Percentiles rank a stretch among this genome's conserved stretches.
These are phyloP conservation scores for Dichotomocladium elegans DNA, from an alignment of 371 early-diverging fungal species.

Conservation along the genomic window DNA sequence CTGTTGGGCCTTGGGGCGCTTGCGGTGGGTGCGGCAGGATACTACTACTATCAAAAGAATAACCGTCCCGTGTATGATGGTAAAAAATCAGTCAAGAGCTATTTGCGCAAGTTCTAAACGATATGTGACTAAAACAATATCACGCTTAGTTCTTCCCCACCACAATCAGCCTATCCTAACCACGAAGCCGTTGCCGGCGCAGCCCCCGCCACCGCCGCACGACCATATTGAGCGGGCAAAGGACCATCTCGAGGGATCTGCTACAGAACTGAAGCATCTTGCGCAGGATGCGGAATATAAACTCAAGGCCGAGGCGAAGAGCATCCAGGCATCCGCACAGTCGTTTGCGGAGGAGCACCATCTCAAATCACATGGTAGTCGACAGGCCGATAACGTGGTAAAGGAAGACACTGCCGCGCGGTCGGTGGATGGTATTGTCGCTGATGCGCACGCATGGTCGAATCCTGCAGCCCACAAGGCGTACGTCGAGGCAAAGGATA, in stretches of 20 bases:
- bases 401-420: not conserved
- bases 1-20: not conserved
- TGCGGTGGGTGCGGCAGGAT: conserved; percentile 13
- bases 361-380: conserved; percentile 22
- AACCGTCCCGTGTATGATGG: not conserved
- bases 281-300: conserved; percentile 13
- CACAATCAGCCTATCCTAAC: not conserved
- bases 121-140: too few relatives aligned
- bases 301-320: conserved; percentile 1
- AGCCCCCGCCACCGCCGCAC: not conserved
- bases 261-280: conserved; percentile 7
- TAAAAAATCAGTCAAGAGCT: not conserved
- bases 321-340: conserved; percentile 6
- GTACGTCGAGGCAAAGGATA: conserved; percentile 5
- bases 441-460: conserved; percentile 8
- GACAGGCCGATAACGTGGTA: conserved; percentile 21
- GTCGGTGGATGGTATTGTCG: not conserved
- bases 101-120: too few relatives aligned
- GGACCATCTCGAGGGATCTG: conserved; percentile 3
- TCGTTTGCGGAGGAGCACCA: conserved; percentile 23
- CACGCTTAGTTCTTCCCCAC: not conserved
- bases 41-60: conserved; percentile 16
- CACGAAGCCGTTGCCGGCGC: not conserved
- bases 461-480: conserved; percentile 1
- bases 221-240: conserved; percentile 6